Base-by-base conservation (phyloP, 768 basidiomycete species). In the Myochromella boudieri region DNA sequence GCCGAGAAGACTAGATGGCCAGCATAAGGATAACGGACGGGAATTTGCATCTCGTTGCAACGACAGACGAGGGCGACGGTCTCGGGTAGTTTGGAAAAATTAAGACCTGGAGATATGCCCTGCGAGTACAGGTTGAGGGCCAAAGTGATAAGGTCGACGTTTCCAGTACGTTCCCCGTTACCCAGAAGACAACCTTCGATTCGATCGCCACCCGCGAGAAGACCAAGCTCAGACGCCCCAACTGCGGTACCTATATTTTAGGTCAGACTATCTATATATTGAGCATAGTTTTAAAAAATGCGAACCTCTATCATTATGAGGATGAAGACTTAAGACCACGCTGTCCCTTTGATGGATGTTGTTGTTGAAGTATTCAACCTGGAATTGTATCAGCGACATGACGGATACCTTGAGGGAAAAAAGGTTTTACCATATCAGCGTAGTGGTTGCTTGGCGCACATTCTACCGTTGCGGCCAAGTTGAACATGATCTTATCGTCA, bases 1-100 rank as follows among this genome's bases (percentile, higher is more conserved):
- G 89, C 89, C 15, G 89, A 88, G 63, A 90, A 91, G 53, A 91
- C 89, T 37, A 91, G 76, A 51, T 89, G 87, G 44, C 89, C 89
- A 3, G 85, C 87, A 53, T 90, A 91, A 3, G 89, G 90, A 57
- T 90, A 85, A 29, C 89, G 74, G 4, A 84, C 84, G 59, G 91
- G 90, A 14, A 90, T 77, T 12, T 85, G 83, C 7, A 90, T 74
- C 57, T 87, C 87, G 59, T 86, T 91, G 70, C 88, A 91, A 51
- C 82, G 74, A 22, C 82, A 87, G 46, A 91, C 87, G 38, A 84
- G 78, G 52, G 90, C 86, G 56, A 88, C 83, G 52, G 87, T 75
- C 14, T 77, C 69, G 58, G 85, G 78, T 44, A 91, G 76, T 62
- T 87, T 81, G 55, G 77, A 79, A 59, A 91, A 88, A 65, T 91